Evolutionary conservation across 2,329 filamentous ascomycete species (phyloP), one percentile per base, ranked within the genome.

Genomic region (Cadophora malorum): DNA sequence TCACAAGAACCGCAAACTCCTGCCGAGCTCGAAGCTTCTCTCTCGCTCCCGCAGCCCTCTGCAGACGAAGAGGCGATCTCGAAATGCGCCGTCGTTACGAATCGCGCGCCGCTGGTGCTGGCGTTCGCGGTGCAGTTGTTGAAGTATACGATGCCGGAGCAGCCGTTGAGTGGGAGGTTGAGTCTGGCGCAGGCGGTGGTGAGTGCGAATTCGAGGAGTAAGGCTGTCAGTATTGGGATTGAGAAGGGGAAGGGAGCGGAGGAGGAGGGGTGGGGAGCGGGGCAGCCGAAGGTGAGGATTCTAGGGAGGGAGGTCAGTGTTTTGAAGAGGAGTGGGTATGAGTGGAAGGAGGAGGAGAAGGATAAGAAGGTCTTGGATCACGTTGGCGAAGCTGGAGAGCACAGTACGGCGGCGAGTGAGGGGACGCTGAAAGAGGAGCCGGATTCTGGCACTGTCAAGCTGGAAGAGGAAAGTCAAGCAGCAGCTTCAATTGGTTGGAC

Each of bases 111-210:
- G 0, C 81, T 97, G 1, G 88, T 97, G 1, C 83, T 97, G 5
- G 93, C 93, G 0, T 96, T 96, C 78, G 89, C 91, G 0, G 86
- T 93, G 16, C 86, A 88, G 68, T 77, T 95, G 60, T 78, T 96
- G 58, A 90, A 91, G 56, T 89, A 91, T 76, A 96, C 92, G 0
- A 95, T 94, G 90, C 91, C 93, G 0, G 90, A 92, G 72, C 94
- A 97, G 77, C 93, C 93, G 3, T 83, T 90, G 3, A 96, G 92
- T n/a, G 95, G 92, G 76, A 85, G 92, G 58, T 81, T 97, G 23
- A 96, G 93, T 76, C 81, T 97, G 23, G 92, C 90, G 0, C 93
- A 97, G 78, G 93, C 92, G 0, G 89, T 96, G 0, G 91, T 96
- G 19, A 94, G 92, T 76, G 88, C 89, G 33, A 96, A 95, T 76